These are phyloP conservation scores for Fusarium chaquense DNA, from an alignment of 2,329 filamentous ascomycete genomes.

Conservation along the genomic window DNA sequence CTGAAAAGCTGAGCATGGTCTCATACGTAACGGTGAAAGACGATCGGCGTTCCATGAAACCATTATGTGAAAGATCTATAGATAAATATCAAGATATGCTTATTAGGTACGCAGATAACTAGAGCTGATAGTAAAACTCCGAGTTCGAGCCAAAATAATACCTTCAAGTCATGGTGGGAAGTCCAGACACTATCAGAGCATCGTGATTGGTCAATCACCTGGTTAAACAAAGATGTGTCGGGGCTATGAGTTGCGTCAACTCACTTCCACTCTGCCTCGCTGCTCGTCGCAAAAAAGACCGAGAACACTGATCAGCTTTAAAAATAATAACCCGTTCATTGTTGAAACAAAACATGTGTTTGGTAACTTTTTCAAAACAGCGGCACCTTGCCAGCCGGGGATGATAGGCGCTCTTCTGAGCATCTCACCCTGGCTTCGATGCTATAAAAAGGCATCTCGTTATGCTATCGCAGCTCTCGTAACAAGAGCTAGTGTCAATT, in stretches of 20 bases:
- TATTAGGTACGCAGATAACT: constrained; percentile 22
- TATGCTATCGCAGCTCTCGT: constrained; percentile 39
- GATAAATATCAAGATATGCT: constrained; percentile 30
- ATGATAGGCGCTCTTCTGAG: constrained; percentile 25
- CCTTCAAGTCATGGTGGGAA: constrained; percentile 40
- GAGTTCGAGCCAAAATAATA: constrained; percentile 39
- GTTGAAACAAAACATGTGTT: constrained; percentile 4
- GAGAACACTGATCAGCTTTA: constrained; percentile 24
- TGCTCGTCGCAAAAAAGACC: constrained; percentile 44
- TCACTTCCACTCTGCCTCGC: constrained; percentile 24
- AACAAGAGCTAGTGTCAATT: constrained; percentile 37
- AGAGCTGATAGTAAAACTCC: constrained; percentile 32
- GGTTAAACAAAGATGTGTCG: constrained; percentile 40
- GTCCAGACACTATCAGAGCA: constrained; percentile 45
- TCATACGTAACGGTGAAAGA: constrained; percentile 4
- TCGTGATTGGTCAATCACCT: constrained; percentile 52
- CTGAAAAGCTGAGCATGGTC: constrained; percentile 11
- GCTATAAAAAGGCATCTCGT: constrained; percentile 16
- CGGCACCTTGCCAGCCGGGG: constrained; percentile 19
- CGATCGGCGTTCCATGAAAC: constrained; percentile 23
- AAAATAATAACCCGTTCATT: constrained; percentile 1
- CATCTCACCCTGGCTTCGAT: constrained; percentile 11
- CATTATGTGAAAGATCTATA: constrained; percentile 40
- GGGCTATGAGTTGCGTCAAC: constrained; percentile 44
- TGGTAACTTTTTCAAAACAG: constrained; percentile 14